Percentiles rank a stretch among this genome's conserved stretches.
Evolutionary conservation across 23 red algal species (phyloP).

Genomic region (Pyropia haitanensis): DNA sequence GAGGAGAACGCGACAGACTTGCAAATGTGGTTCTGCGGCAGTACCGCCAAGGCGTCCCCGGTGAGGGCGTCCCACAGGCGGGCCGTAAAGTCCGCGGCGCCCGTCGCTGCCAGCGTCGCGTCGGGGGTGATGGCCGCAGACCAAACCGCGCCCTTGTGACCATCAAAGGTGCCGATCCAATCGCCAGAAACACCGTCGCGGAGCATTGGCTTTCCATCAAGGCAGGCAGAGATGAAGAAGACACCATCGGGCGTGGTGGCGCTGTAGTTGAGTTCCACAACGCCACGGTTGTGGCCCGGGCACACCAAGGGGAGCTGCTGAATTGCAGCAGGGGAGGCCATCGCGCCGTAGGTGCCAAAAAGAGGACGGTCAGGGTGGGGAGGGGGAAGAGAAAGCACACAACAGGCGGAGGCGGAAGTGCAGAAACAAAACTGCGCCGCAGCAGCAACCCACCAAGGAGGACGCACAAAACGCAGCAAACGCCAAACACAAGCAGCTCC

Average conservation of each 20-base stretch:
- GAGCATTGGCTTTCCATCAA: slow-evolving; percentile 84
- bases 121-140: slow-evolving; percentile 56
- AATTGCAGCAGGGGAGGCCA: slow-evolving; percentile 14
- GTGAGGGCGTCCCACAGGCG: slow-evolving; percentile 74
- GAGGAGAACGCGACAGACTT: slow-evolving; percentile 68
- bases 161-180: slow-evolving; percentile 86
- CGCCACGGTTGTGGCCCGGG: slow-evolving; percentile 79
- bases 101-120: slow-evolving; percentile 70
- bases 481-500: no score
- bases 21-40: slow-evolving; percentile 68
- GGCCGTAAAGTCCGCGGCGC: slow-evolving; percentile 70
- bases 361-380: no score
- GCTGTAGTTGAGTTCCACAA: slow-evolving; percentile 77
- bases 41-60: slow-evolving; percentile 39
- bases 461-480: no score
- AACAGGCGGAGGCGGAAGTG: no score
- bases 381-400: no score
- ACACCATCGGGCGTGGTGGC: slow-evolving; percentile 49
- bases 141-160: slow-evolving; percentile 90
- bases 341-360: no score
- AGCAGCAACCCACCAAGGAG: no score
- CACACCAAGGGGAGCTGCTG: slow-evolving; percentile 84
- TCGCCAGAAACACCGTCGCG: slow-evolving; percentile 78
- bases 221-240: slow-evolving; percentile 66
- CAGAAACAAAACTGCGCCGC: no score